Evolutionary conservation across 2,329 filamentous ascomycete genomes (phyloP).

Genomic region (Thielaviopsis euricoi): DNA sequence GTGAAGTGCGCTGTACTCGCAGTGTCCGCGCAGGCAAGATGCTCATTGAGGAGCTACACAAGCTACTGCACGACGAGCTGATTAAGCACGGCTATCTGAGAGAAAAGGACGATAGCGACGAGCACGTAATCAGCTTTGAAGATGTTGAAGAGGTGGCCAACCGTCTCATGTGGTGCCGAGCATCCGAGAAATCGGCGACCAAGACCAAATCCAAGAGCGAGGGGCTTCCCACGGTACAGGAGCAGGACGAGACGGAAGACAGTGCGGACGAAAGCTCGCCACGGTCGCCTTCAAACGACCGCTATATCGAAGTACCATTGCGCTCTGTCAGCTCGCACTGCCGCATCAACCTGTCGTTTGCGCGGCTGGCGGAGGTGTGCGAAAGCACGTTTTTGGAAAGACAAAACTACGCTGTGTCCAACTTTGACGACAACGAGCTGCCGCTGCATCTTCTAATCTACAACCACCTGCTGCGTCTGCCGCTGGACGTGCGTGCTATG

Average conservation of each 20-base stretch:
- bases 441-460: slow-evolving; percentile 66
- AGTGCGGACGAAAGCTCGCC: slow-evolving; percentile 13
- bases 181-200: slow-evolving; percentile 20
- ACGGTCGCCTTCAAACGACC: not conserved
- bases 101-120: slow-evolving; percentile 16
- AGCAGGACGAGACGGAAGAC: slow-evolving; percentile 36
- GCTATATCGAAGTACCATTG: slow-evolving; percentile 26
- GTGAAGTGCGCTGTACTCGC: slow-evolving; percentile 55
- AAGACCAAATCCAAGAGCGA: slow-evolving; percentile 14
- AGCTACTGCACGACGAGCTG: slow-evolving; percentile 36
- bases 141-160: slow-evolving; percentile 67
- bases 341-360: slow-evolving; percentile 50
- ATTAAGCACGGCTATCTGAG: slow-evolving; percentile 14
- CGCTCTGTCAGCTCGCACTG: slow-evolving; percentile 31
- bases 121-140: slow-evolving; percentile 45
- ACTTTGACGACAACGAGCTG: slow-evolving; percentile 75
- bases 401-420: slow-evolving; percentile 26
- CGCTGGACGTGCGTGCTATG: slow-evolving; percentile 63
- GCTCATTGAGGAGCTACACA: slow-evolving; percentile 53
- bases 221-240: slow-evolving; percentile 35
- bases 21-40: slow-evolving; percentile 60
- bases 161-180: slow-evolving; percentile 60
- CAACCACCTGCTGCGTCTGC: slow-evolving; percentile 54
- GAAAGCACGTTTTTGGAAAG: slow-evolving; percentile 59
- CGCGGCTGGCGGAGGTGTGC: slow-evolving; percentile 54